These are phyloP conservation scores for Alloteropsis semialata DNA, from an alignment of 176 grass and related monocot genomes.

Conservation along the genomic window DNA sequence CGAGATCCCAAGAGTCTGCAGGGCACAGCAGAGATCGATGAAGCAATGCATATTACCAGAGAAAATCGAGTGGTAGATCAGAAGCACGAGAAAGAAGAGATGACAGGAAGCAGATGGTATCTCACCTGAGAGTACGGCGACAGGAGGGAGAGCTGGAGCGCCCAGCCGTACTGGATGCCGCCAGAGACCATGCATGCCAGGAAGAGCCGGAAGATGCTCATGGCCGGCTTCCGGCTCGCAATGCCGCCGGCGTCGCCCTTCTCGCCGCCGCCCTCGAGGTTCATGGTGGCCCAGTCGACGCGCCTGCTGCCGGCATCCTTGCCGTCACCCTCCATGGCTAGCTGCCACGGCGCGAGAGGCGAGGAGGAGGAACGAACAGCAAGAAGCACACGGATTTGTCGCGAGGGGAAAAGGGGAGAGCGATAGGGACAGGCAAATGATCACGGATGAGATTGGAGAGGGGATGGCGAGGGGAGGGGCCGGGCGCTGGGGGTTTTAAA, in stretches of 20 bases:
- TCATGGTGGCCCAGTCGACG: background rate
- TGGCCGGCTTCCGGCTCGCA: background rate
- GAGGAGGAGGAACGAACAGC: background rate
- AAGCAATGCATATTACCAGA: background rate
- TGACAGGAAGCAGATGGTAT: background rate
- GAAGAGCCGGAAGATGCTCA: constrained; percentile 44
- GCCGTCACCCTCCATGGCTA: constrained; percentile 27
- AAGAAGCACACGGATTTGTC: background rate
- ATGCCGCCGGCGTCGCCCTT: background rate
- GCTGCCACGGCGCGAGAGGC: background rate
- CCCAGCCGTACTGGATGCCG: constrained; percentile 96
- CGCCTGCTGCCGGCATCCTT: background rate
- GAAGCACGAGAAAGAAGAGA: background rate
- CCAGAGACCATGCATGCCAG: constrained; percentile 74
- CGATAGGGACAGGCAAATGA: background rate
- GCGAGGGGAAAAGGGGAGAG: background rate
- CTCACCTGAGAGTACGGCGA: constrained; percentile 53
- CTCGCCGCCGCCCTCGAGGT: constrained; percentile 11
- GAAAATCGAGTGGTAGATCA: background rate
- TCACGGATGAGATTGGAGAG: background rate
- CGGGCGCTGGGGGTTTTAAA: constrained; percentile 12
- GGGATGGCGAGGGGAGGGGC: background rate
- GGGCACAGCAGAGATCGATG: background rate
- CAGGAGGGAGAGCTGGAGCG: constrained; percentile 75
- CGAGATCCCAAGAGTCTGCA: constrained; percentile 55